These are phyloP conservation scores for Paramecium primaurelia DNA, from an alignment of 73 alveolate species.

Conservation along the genomic window DNA sequence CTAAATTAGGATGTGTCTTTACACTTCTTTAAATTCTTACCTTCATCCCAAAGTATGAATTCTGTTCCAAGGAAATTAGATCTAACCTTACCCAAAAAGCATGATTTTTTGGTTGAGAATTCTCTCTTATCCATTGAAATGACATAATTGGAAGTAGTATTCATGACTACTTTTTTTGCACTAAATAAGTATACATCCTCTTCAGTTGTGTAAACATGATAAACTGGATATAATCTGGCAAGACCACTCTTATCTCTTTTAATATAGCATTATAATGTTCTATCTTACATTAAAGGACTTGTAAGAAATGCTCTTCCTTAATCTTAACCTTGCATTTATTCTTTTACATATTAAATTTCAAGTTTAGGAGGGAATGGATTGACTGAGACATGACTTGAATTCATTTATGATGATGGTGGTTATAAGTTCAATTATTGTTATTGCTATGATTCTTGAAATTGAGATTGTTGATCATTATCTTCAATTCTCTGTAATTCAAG, in stretches of 20 bases:
- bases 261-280: constrained; percentile 72
- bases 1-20: constrained; percentile 66
- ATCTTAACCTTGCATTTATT: background rate
- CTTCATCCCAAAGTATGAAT: constrained; percentile 78
- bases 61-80: constrained; percentile 92
- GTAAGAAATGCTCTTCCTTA: constrained; percentile 62
- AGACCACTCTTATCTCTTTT: constrained; percentile 80
- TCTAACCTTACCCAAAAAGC: constrained; percentile 80
- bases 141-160: constrained; percentile 80
- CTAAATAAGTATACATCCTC: constrained; percentile 76
- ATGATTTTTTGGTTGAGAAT: constrained; percentile 64
- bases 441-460: background rate
- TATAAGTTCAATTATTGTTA: background rate
- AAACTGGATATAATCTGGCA: constrained; percentile 77
- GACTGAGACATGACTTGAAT: background rate
- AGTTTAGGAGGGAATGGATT: constrained; percentile 33
- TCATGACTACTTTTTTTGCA: constrained; percentile 83
- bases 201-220: constrained; percentile 74
- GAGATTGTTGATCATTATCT: background rate
- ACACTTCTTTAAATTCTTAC: constrained; percentile 79
- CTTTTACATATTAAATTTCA: background rate
- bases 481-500: background rate
- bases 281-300: constrained; percentile 54
- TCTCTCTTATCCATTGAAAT: constrained; percentile 74
- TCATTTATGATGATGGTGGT: background rate